Base-by-base conservation (phyloP, 1,139 yeast species). In the Protomyces gravidus region DNA sequence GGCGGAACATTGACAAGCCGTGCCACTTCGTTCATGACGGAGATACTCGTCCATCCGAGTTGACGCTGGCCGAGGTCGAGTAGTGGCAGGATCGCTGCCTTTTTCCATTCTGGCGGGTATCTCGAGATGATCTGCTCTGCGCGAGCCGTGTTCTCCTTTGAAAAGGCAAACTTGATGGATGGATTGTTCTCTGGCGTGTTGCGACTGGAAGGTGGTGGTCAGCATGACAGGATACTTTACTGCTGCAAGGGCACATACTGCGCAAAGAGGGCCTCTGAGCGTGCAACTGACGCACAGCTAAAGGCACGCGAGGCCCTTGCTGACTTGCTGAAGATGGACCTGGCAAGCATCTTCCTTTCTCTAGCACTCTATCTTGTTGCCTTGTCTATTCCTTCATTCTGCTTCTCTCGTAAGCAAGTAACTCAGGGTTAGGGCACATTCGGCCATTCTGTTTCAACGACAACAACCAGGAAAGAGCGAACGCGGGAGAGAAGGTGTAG, bases 11-110 rank as follows among this genome's bases (percentile, higher is more conserved):
- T 92, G 69, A 87, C 79, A 69, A 85, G 70, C 73, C 85, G 82
- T 63, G 95, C 96, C 48, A 88, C 95, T 71, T 90, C 89, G 76
- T 90, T 89, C 92, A 92, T 87, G 64, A 89, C 96, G 27, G 90
- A 80, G 66, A 89, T 86, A 52, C 95, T 86, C 52, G 95, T 86
- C 77, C 85, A 88, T 0, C 96, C 96, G 62, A 79, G 78, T 74
- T 88, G 96, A 70, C 95, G 86, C 75, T 88, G 96, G 49, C 95
- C 96, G 67, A 88, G 77, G 70, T 87, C 95, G 66, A 88, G 79
- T 63, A 88, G 78, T 19, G 95, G 95, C 95, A 88, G 86, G 64
- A 84, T 83, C 2, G 96, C 95, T 27, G 86, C 89, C 74, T 88
- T 88, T 72, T 87, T 87, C 74, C 88, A 88, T 72, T 87, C 92